Percentiles rank a stretch among this genome's conserved stretches.
Evolutionary conservation across 1,284 basidiomycete species (phyloP).

Genomic region (Xerocomus amazonicus): DNA sequence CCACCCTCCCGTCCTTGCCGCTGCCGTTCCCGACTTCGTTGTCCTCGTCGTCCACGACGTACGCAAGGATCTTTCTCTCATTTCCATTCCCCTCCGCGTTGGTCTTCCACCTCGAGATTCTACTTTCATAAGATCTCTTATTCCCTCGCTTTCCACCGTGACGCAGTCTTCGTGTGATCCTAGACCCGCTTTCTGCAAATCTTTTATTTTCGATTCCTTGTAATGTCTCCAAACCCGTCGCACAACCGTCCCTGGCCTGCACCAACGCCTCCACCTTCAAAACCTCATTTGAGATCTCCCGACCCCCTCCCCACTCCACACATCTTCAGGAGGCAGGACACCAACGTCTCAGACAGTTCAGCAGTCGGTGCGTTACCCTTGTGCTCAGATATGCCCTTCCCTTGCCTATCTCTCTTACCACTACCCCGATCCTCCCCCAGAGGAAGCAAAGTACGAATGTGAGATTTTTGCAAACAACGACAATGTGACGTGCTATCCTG

Average conservation of each 20-base stretch:
- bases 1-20: conserved; percentile 18
- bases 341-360: conserved; percentile 38
- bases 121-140: conserved; percentile 19
- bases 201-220: conserved; percentile 21
- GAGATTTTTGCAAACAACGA: conserved; percentile 53
- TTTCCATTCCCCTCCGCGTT: conserved; percentile 14
- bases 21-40: conserved; percentile 20
- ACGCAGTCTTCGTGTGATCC: conserved; percentile 10
- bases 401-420: conserved; percentile 11
- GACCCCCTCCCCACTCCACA: conserved; percentile 12
- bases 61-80: conserved; percentile 16
- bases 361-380: conserved; percentile 39
- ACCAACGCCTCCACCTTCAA: conserved; percentile 34
- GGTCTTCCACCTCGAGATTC: conserved; percentile 4
- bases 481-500: conserved; percentile 70
- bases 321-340: conserved; percentile 22
- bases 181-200: conserved; percentile 22
- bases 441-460: conserved; percentile 33
- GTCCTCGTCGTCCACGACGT: conserved; percentile 25
- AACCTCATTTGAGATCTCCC: conserved; percentile 16
- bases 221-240: conserved; percentile 36
- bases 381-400: conserved; percentile 10
- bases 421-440: conserved; percentile 24
- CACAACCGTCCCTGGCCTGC: conserved; percentile 38
- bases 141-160: conserved; percentile 10